phyloP scores from a whole-genome alignment of 129 eudicot genomes.

The Rutidosis leptorrhynchoides region DNA sequence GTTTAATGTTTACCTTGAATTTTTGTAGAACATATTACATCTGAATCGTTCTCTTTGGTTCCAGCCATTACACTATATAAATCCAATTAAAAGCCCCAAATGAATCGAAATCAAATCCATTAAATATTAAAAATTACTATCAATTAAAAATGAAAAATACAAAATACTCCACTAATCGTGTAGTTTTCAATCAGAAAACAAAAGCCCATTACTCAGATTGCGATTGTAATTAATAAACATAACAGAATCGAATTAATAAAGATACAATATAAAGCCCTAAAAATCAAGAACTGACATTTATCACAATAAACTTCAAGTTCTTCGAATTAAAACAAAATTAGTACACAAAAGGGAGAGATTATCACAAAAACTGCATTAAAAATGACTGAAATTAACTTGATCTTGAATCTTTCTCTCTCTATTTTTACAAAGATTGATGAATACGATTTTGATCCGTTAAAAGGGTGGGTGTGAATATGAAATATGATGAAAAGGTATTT shows the following conservation, averaged over 20 bases:
- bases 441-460: slow-evolving; percentile 6
- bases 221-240: not conserved
- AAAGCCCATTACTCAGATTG: not conserved
- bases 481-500: not conserved
- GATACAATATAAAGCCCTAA: slow-evolving; percentile 16
- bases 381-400: slow-evolving; percentile 18
- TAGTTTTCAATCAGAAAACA: not conserved
- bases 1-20: slow-evolving; percentile 41
- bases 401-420: slow-evolving; percentile 7
- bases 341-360: slow-evolving; percentile 32
- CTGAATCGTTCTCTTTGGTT: slow-evolving; percentile 52
- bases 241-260: slow-evolving; percentile 4
- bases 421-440: slow-evolving; percentile 12
- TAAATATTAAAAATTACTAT: no score
- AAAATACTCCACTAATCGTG: slow-evolving; percentile 15
- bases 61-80: slow-evolving; percentile 56
- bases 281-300: slow-evolving; percentile 23
- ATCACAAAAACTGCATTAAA: slow-evolving; percentile 33
- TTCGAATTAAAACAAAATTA: slow-evolving; percentile 4
- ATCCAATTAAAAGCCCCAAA: slow-evolving; percentile 18
- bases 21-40: slow-evolving; percentile 41
- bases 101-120: not conserved
- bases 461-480: slow-evolving; percentile 12
- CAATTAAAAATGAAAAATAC: not conserved
- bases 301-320: slow-evolving; percentile 4